Evolutionary conservation across 164 flowering plant species (phyloP).

Genomic region (Akebia trifoliata): DNA sequence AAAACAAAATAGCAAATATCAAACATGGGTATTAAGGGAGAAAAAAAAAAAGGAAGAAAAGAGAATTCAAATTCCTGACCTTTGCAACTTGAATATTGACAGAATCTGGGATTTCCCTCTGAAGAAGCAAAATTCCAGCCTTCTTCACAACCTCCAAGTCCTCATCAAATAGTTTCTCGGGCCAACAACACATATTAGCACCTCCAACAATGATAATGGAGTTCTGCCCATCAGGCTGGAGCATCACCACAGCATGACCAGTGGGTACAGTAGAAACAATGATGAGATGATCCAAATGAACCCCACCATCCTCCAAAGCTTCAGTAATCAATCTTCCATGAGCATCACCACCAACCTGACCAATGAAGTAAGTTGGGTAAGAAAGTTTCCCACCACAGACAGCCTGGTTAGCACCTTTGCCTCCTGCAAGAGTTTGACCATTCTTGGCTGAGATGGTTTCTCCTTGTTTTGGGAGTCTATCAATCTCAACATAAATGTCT

Average conservation of each 20-base stretch:
- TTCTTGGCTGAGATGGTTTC: slow-evolving; percentile 80
- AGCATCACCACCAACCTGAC: slow-evolving; percentile 80
- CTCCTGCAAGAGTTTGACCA: slow-evolving; percentile 83
- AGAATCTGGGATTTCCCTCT: slow-evolving; percentile 91
- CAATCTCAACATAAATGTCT: slow-evolving; percentile 83
- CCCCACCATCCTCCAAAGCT: slow-evolving; percentile 66
- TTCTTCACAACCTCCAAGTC: slow-evolving; percentile 56
- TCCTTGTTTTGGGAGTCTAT: slow-evolving; percentile 65
- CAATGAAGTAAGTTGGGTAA: slow-evolving; percentile 80
- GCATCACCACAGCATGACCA: slow-evolving; percentile 98
- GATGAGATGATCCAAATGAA: slow-evolving; percentile 42
- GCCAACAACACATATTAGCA: slow-evolving; percentile 81
- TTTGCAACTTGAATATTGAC: slow-evolving; percentile 92
- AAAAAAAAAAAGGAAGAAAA: too few species aligned
- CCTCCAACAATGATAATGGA: slow-evolving; percentile 96
- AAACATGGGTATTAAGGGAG: too few species aligned
- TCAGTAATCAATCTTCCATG: slow-evolving; percentile 66
- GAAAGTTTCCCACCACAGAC: slow-evolving; percentile 67
- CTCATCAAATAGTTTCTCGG: slow-evolving; percentile 30
- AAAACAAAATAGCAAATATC: too few species aligned
- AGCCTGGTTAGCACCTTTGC: slow-evolving; percentile 96
- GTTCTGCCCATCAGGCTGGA: slow-evolving; percentile 78
- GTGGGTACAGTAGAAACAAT: slow-evolving; percentile 57
- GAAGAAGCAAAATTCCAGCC: slow-evolving; percentile 85
- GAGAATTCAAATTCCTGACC: slow-evolving; percentile 34